phyloP scores from a whole-genome alignment of 768 basidiomycete species.

The Lanmaoa pseudosensibilis region DNA sequence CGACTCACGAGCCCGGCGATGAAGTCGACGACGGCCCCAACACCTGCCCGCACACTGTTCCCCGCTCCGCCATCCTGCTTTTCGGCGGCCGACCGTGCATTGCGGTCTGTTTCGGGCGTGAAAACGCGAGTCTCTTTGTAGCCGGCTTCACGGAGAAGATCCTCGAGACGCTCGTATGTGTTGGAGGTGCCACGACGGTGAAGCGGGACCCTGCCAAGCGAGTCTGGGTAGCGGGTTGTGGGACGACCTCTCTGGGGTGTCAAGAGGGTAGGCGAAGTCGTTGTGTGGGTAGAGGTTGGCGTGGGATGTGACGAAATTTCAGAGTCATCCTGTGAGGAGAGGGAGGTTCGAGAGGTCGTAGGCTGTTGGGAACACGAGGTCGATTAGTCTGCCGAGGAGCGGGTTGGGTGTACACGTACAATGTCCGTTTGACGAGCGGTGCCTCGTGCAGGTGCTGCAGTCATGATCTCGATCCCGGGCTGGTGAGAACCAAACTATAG shows the following conservation, averaged over 20 bases:
- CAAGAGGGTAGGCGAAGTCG: constrained; percentile 30
- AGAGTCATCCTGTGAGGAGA: constrained; percentile 9
- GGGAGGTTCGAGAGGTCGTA: constrained; percentile 1
- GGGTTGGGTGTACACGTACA: constrained; percentile 14
- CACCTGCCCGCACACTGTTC: constrained; percentile 43
- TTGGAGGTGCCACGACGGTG: constrained; percentile 78
- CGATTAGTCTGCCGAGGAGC: constrained; percentile 9
- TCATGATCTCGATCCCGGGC: constrained; percentile 19
- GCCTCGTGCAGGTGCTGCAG: constrained; percentile 11
- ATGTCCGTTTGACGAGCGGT: constrained; percentile 14
- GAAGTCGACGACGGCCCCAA: constrained; percentile 62
- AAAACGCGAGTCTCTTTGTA: constrained; percentile 92
- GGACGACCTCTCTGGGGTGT: constrained; percentile 46
- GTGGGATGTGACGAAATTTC: constrained; percentile 9
- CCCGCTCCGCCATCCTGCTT: constrained; percentile 30
- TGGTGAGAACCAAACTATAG: no score
- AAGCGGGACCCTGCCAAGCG: constrained; percentile 66
- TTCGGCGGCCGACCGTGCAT: constrained; percentile 28
- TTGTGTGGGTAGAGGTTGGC: constrained; percentile 5
- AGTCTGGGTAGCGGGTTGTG: constrained; percentile 53
- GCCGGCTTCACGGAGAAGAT: constrained; percentile 82
- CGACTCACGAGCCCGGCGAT: constrained; percentile 56
- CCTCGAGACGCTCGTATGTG: constrained; percentile 82
- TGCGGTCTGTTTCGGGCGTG: constrained; percentile 76
- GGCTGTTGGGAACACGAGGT: constrained; percentile 13